phyloP scores from a whole-genome alignment of 768 basidiomycete genomes.

The Fistulinella prunicolor region DNA sequence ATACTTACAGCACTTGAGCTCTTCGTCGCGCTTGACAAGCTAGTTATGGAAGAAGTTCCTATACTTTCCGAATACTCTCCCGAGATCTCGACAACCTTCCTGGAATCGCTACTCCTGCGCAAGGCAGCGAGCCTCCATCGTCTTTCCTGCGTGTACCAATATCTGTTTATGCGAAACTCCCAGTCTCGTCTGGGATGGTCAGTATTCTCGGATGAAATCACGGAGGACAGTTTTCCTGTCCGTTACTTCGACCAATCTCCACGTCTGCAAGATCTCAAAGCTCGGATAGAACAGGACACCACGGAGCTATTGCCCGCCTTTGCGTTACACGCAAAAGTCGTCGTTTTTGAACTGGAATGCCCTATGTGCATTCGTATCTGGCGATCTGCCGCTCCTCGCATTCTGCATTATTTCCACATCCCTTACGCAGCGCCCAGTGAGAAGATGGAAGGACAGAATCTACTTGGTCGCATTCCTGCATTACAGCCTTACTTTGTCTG shows the following conservation, averaged over 20 bases:
- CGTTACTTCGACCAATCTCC: slow-evolving; percentile 13
- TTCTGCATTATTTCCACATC: slow-evolving; percentile 27
- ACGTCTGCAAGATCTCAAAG: slow-evolving; percentile 22
- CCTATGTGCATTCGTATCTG: slow-evolving; percentile 37
- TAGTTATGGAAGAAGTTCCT: slow-evolving; percentile 20
- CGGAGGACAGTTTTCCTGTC: slow-evolving; percentile 5
- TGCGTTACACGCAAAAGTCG: slow-evolving; percentile 14
- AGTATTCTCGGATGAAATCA: slow-evolving; percentile 27
- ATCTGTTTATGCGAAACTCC: slow-evolving; percentile 32
- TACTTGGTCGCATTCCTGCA: slow-evolving; percentile 26
- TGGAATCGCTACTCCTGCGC: slow-evolving; percentile 26
- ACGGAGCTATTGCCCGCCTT: slow-evolving; percentile 34
- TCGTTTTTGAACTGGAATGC: slow-evolving; percentile 39
- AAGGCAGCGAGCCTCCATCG: slow-evolving; percentile 27
- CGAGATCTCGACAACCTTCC: slow-evolving; percentile 19
- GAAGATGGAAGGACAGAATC: background rate
- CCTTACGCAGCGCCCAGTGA: background rate
- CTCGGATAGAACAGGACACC: slow-evolving; percentile 28
- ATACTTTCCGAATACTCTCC: slow-evolving; percentile 32
- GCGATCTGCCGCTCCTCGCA: slow-evolving; percentile 34
- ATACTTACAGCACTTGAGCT: slow-evolving; percentile 35
- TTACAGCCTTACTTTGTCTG: background rate
- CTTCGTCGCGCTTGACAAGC: slow-evolving; percentile 33
- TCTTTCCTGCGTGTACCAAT: slow-evolving; percentile 21
- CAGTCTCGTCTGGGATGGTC: slow-evolving; percentile 19